phyloP scores from a whole-genome alignment of 345 rosid genomes.

The Excoecaria agallocha region DNA sequence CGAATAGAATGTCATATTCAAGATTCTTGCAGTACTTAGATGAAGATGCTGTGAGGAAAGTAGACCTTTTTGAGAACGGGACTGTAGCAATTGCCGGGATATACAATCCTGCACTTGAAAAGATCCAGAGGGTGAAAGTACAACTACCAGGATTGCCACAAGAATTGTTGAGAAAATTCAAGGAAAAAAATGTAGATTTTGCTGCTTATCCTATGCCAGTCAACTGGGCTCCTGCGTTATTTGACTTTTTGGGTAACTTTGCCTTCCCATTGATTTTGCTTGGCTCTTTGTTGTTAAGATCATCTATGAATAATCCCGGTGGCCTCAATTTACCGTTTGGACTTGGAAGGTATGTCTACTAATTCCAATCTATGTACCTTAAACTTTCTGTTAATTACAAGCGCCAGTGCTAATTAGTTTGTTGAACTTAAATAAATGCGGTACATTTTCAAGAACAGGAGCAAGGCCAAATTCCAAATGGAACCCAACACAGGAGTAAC shows the following conservation, averaged over 20 bases:
- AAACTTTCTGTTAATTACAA: no score
- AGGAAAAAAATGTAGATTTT: slow-evolving; percentile 63
- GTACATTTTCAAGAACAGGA: slow-evolving; percentile 34
- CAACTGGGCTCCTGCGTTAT: slow-evolving; percentile 43
- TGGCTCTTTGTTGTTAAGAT: slow-evolving; percentile 46
- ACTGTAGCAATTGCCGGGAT: slow-evolving; percentile 63
- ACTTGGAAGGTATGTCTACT: slow-evolving; percentile 25
- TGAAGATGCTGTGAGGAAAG: slow-evolving; percentile 54
- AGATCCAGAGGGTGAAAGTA: slow-evolving; percentile 62
- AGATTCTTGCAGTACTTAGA: slow-evolving; percentile 61
- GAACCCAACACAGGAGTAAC: slow-evolving; percentile 77
- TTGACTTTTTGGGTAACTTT: slow-evolving; percentile 54
- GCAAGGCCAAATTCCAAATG: slow-evolving; percentile 81
- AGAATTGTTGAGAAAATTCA: slow-evolving; percentile 56
- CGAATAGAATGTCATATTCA: slow-evolving; percentile 57
- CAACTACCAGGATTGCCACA: slow-evolving; percentile 63
- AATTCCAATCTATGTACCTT: not conserved
- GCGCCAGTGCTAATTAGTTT: no score
- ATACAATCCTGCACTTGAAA: slow-evolving; percentile 38
- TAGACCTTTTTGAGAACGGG: slow-evolving; percentile 74
- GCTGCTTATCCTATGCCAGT: slow-evolving; percentile 56
- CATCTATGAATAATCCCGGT: slow-evolving; percentile 41
- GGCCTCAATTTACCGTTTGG: slow-evolving; percentile 75
- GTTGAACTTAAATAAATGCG: not conserved
- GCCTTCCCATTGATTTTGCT: slow-evolving; percentile 64